These are phyloP conservation scores for Ophiostoma ulmi DNA, from an alignment of 2,329 filamentous ascomycete species.

Conservation along the genomic window DNA sequence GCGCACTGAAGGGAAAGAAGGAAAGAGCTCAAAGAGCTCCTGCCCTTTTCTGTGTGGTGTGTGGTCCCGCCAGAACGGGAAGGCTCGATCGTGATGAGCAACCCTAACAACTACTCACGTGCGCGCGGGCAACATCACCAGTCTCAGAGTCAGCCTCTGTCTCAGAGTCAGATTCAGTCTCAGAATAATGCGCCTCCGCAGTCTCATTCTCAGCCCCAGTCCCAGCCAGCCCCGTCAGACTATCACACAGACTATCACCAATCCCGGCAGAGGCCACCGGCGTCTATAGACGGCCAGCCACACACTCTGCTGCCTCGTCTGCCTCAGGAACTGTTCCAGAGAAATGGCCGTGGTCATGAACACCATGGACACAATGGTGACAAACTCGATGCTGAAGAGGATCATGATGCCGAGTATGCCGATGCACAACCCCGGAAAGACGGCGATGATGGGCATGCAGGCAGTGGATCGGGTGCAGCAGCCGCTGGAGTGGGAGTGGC, in stretches of 20 bases:
- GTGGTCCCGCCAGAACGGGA: constrained; percentile 5
- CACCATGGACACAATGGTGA: neutral
- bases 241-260: neutral
- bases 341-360: neutral
- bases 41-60: neutral
- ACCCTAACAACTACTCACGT: neutral
- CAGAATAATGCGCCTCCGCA: neutral
- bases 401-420: neutral
- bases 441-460: neutral
- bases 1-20: neutral
- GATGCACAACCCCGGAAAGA: neutral
- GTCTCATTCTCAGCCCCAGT: neutral
- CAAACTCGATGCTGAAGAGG: neutral
- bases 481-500: neutral
- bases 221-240: neutral
- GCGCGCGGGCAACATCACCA: neutral
- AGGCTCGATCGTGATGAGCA: constrained; percentile 6
- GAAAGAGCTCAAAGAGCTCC: no score
- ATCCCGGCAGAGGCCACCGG: neutral
- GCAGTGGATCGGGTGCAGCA: neutral
- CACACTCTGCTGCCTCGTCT: constrained; percentile 1
- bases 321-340: neutral
- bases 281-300: neutral
- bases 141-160: neutral
- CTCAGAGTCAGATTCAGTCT: neutral